A percentile compares a stretch with the other conserved stretches of the same genome.
Evolutionary conservation across 352 stramenopile genomes (phyloP).

Genomic region (Globisporangium alternatum): DNA sequence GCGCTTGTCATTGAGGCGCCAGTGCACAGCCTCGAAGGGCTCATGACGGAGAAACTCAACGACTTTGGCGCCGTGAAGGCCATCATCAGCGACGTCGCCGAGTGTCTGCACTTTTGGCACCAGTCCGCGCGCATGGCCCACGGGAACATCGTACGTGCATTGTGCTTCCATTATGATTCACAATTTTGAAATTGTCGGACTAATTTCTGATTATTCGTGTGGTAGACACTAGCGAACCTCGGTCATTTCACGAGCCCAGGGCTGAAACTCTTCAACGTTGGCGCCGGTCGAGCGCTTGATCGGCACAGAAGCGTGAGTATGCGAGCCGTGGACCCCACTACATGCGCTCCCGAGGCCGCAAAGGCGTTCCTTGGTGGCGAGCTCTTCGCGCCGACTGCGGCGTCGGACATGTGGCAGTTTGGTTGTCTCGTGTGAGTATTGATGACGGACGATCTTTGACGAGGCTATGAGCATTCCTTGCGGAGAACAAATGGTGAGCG

Average conservation of each 20-base stretch:
- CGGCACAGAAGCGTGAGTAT: slow-evolving; percentile 25
- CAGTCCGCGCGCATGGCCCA: slow-evolving; percentile 44
- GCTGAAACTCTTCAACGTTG: slow-evolving; percentile 43
- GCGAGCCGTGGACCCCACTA: slow-evolving; percentile 23
- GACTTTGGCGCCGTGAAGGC: slow-evolving; percentile 27
- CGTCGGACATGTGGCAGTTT: slow-evolving; percentile 75
- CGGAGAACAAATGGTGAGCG: not conserved
- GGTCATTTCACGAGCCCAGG: slow-evolving; percentile 42
- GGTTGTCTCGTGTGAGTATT: slow-evolving; percentile 62
- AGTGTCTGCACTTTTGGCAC: slow-evolving; percentile 63
- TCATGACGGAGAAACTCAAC: slow-evolving; percentile 31
- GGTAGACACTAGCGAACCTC: slow-evolving; percentile 36
- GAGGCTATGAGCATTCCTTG: not conserved
- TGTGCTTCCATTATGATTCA: not conserved
- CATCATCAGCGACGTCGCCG: slow-evolving; percentile 40
- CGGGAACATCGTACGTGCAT: slow-evolving; percentile 55
- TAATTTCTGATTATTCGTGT: not conserved
- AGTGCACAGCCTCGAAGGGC: slow-evolving; percentile 41
- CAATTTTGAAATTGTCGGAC: not conserved
- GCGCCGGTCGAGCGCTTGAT: slow-evolving; percentile 38
- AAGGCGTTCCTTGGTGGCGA: slow-evolving; percentile 40
- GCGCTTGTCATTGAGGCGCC: slow-evolving; percentile 55
- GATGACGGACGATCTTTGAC: not conserved
- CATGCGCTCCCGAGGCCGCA: slow-evolving; percentile 52
- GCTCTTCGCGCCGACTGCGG: slow-evolving; percentile 37